Base-by-base conservation (phyloP, 257 asterid genomes). In the Solanum sejunctum region DNA sequence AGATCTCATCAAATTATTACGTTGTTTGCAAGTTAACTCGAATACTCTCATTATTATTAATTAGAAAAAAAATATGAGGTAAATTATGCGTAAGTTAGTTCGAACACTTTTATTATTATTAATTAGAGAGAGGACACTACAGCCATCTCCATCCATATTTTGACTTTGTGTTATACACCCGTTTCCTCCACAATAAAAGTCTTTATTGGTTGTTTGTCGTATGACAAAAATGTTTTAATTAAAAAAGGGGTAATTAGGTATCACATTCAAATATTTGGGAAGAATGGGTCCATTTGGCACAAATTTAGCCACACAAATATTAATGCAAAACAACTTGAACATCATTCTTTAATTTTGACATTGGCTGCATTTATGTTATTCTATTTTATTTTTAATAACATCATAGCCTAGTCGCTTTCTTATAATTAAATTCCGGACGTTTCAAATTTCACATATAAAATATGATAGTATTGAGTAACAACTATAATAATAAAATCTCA, bases 21-120 rank as follows among this genome's bases (percentile, higher is more conserved):
- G 6, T 0, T 12, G 0, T 45, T 0, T 1, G 0, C 0, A 2
- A 75, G 45, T 9, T 13, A 9, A 0, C 9, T 49, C 21, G 23
- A 8, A 75, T 1, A 13, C 9, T 5, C 5, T 0, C 1, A 8
- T 21, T 13, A 8, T 73, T 21, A 15, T 23, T 3, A 7, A 13
- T n/a, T 12, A 4, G 43, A 47, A 3, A 23, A 3, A 36, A 36
- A 36, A 36, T 36, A 36, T 36, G 41, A 36, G 41, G 45, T 6
- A 18, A 39, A 11, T 0, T 12, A 0, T 12, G 0, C 0, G 0
- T 2, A 8, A 75, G 61, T 9, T 13, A 8, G 1, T 9, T 49
- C 21, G 16, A 8, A 75, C 2, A 13, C 9, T 5, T 5, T 0
- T 1, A 8, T 21, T 13, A 8, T 73, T 21, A 15, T 23, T 3